Base-by-base conservation (phyloP, 768 basidiomycete genomes). In the Termitomyces sp. region DNA sequence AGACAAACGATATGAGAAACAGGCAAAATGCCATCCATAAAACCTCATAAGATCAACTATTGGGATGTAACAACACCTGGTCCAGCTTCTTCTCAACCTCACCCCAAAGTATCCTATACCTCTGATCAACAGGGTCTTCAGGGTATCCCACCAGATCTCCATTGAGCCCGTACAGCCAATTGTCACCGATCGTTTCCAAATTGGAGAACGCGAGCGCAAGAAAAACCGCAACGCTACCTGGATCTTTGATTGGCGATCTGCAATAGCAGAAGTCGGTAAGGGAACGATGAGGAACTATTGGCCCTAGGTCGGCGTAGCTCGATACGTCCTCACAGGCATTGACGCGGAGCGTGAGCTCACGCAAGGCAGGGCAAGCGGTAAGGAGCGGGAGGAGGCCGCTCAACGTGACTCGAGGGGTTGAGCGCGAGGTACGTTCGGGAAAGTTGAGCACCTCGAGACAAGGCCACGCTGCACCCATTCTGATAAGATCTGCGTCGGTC, bases 391-490 rank as follows among this genome's bases (percentile, higher is more conserved):
- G 50, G 23, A 59, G 58, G 31, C 54, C 58, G 17, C 45, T 47
- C 4, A 59, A 40, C 30, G 53, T 59, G 37, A 55, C 30, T 17
- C 7, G 35, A 1, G 54, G 58, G 2, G 21, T 31, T 10, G 54
- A 23, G 11, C 26, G 42, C 17, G 43, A 30, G 28, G 58, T 59
- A 3, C 54, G 50, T 52, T 59, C 58, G n/a, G 40, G 43, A 12
- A 59, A 26, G 12, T 55, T 46, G 26, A 59, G 50, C 28, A 50
- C 54, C 21, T 46, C 50, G 35, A 59, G 54, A 38, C 31, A 44
- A 23, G 54, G 58, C 58, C 58, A 59, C 10, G 58, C 49, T 12
- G 58, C 45, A 14, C 54, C 58, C 30, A 59, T 51, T 42, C 23
- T 42, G 10, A 38, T 23, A 17, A 59, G 50, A 15, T 50, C 50